Percentiles rank a stretch among this genome's conserved stretches.
Evolutionary conservation across 768 basidiomycete genomes (phyloP).

Genomic region (Mycena leptocephala): DNA sequence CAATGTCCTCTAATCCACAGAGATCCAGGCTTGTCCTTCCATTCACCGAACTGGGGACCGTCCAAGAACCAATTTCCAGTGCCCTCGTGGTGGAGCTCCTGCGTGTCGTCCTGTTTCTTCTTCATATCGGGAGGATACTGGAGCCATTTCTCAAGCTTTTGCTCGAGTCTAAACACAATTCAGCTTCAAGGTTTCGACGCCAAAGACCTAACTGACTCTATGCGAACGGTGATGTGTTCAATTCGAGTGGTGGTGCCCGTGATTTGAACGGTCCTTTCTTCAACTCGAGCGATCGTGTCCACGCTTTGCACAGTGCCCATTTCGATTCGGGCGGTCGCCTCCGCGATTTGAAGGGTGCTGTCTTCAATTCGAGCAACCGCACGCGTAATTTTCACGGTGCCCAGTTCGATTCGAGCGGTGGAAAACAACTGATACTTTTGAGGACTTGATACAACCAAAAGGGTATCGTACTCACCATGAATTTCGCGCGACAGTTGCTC

Average conservation of each 20-base stretch:
- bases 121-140: not conserved
- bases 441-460: not conserved
- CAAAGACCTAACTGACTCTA: not conserved
- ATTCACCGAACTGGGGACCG: not conserved
- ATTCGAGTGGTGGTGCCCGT: not conserved
- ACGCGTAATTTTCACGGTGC: too few relatives aligned
- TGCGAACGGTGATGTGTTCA: not conserved
- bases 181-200: not conserved
- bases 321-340: too few relatives aligned
- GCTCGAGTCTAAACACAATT: not conserved
- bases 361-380: too few relatives aligned
- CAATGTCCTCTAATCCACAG: not conserved
- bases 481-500: not conserved
- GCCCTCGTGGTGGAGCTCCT: not conserved
- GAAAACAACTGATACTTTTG: not conserved
- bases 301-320: too few relatives aligned
- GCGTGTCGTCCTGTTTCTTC: not conserved
- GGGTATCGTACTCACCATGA: not conserved
- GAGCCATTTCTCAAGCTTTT: not conserved
- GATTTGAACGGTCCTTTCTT: too few relatives aligned
- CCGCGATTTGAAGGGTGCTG: too few relatives aligned
- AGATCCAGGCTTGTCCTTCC: not conserved
- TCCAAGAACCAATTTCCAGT: constrained; percentile 1
- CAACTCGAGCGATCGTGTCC: too few relatives aligned
- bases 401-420: too few relatives aligned